Conservation (phyloP, 129 eudicot genomes). For the Silybum marianum region DNA sequence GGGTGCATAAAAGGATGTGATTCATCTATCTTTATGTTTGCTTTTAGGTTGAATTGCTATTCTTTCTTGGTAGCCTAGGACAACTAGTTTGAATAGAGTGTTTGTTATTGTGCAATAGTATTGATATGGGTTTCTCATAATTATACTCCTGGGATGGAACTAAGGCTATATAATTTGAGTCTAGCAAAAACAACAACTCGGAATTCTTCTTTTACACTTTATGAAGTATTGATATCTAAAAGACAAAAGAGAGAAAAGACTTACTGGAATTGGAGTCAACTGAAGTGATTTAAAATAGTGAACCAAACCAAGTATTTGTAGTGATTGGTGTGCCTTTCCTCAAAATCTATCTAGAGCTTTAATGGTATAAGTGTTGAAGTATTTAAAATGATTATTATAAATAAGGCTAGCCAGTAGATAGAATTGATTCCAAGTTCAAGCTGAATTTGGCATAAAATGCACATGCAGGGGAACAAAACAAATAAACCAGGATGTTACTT, state of each 20-base stretch:
- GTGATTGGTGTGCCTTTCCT: constrained; percentile 1
- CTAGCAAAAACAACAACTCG: neutral
- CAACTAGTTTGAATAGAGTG: neutral
- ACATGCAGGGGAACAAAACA: neutral
- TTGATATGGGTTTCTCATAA: neutral
- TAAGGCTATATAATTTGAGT: neutral
- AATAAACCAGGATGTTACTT: constrained; percentile 12
- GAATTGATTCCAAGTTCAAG: neutral
- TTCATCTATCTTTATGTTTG: constrained; percentile 4
- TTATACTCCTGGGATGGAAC: neutral
- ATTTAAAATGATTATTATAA: neutral
- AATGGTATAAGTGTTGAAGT: neutral
- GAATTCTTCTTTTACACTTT: neutral
- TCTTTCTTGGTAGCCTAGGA: neutral
- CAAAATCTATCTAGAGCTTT: neutral
- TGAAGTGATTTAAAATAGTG: neutral
- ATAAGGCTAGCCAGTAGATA: neutral
- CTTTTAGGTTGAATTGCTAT: neutral
- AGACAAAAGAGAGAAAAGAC: neutral
- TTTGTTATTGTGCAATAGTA: neutral
- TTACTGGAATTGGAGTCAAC: neutral
- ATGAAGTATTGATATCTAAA: neutral
- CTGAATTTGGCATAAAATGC: neutral
- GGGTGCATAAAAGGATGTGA: neutral
- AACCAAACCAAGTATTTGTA: neutral